Conservation (phyloP, 352 stramenopile species). For the Phytopythium chamaehyphon region DNA sequence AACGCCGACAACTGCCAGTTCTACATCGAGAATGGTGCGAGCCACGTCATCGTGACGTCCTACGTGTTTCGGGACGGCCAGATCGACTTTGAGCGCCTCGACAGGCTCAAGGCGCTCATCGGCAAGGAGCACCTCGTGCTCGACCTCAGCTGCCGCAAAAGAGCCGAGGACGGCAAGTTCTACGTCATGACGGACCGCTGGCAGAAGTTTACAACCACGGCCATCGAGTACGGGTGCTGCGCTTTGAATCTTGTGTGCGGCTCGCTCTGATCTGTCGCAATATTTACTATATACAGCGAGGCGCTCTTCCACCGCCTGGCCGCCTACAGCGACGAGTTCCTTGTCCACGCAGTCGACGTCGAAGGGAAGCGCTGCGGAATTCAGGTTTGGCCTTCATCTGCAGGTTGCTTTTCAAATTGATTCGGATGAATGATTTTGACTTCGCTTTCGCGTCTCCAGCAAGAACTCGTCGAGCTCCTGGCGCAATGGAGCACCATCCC, state of each 20-base stretch:
- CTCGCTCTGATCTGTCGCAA: neutral
- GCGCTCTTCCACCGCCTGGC: constrained; percentile 87
- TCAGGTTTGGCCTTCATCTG: constrained; percentile 36
- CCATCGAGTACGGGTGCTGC: constrained; percentile 59
- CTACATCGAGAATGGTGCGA: constrained; percentile 95
- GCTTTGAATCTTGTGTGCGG: neutral
- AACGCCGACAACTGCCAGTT: constrained; percentile 91
- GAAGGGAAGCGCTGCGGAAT: constrained; percentile 96
- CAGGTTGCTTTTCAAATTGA: neutral
- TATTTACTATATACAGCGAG: constrained; percentile 31
- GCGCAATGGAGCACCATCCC: constrained; percentile 90
- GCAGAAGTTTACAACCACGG: constrained; percentile 95
- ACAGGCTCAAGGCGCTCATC: constrained; percentile 60
- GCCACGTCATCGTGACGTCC: constrained; percentile 98
- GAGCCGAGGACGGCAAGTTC: constrained; percentile 81
- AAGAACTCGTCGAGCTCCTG: constrained; percentile 94
- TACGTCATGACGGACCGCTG: constrained; percentile 97
- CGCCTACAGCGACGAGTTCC: constrained; percentile 95
- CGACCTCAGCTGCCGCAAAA: constrained; percentile 95
- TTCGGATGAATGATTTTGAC: neutral
- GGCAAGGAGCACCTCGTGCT: constrained; percentile 89
- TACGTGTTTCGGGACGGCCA: constrained; percentile 94
- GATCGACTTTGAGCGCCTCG: constrained; percentile 83
- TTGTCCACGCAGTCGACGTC: constrained; percentile 98
- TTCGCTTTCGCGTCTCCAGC: constrained; percentile 24